Base-by-base conservation (phyloP, 192 early-diverging fungal genomes). In the Obelidium mucronatum region DNA sequence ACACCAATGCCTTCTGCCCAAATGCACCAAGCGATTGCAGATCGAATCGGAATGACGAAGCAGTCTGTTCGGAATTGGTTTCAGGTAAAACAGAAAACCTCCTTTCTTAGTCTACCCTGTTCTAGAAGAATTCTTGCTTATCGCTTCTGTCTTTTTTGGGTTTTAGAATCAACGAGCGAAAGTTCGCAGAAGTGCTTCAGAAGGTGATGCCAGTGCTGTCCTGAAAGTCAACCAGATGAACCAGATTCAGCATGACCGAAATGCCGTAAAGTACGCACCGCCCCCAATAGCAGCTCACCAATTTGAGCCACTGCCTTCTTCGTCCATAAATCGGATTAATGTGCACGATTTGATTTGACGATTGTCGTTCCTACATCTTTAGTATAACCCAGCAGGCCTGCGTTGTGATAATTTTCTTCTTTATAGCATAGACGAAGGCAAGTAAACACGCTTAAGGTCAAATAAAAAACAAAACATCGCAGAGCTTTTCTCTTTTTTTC, bases 41-140 rank as follows among this genome's bases (percentile, higher is more conserved):
- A 60, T 13, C 31, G 72, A 11, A 40, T 74, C 24, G 72, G 72
- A 5, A 74, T 74, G 72, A 44, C 37, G 0, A 40, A 28, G 33
- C 42, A 40, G 8, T 17, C 56, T 0, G 72, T 74, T 5, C 31
- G 72, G 31, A 74, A 74, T 31, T 74, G 72, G 72, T 74, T 60
- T 40, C 55, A 62, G 55, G 40, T 44, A 5, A 58, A 48, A 6
- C 44, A 48, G 19, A 19, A 48, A 48, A 48, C 44, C 11, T 15
- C 8, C 11, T 15, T 19, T 48, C 44, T 15, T 15, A 15, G 19
- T 15, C 44, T 19, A 48, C 11, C 44, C 44, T 48, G 11, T 19
- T 0, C 44, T n/a, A n/a, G n/a, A n/a, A n/a, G n/a, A n/a, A 48
- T 48, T 19, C 44, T 15, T 19, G 11, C 44, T 48, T 19, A 48